These are phyloP conservation scores for Tetragonia tetragonoides DNA, from an alignment of 148 eudicot genomes.

Conservation along the genomic window DNA sequence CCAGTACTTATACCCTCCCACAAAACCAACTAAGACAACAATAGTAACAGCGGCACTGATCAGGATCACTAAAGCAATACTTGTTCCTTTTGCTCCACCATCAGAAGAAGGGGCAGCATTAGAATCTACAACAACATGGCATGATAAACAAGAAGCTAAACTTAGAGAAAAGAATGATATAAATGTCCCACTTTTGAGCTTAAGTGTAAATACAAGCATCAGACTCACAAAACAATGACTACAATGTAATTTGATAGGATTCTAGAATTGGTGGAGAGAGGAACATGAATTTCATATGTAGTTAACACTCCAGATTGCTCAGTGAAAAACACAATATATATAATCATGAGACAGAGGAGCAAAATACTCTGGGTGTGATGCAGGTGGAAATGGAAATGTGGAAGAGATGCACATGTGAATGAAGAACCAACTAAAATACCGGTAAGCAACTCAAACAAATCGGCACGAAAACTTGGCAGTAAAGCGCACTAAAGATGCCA, in stretches of 20 bases:
- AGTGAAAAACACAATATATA: no score
- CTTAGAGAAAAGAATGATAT: not conserved
- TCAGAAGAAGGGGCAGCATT: constrained; percentile 23
- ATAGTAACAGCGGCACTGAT: constrained; percentile 37
- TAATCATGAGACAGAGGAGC: no score
- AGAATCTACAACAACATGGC: constrained; percentile 37
- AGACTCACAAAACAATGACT: not conserved
- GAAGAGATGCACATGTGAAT: not conserved
- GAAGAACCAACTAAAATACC: not conserved
- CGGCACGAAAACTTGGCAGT: no score
- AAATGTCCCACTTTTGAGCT: not conserved
- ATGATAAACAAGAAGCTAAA: not conserved
- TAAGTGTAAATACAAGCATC: not conserved
- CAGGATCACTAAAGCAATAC: constrained; percentile 32
- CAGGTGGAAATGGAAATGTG: not conserved
- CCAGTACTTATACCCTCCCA: constrained; percentile 61
- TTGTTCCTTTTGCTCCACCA: constrained; percentile 31
- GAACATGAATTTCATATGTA: no score
- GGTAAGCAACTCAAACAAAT: not conserved
- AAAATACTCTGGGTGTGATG: not conserved
- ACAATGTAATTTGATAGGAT: no score
- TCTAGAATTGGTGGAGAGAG: no score
- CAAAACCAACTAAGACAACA: constrained; percentile 37
- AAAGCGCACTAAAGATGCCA: not conserved
- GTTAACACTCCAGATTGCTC: no score